A percentile compares a stretch with the other conserved stretches of the same genome.
Conservation (phyloP, 495 filamentous ascomycete genomes). For the Hypomontagnella submonticulosa region DNA sequence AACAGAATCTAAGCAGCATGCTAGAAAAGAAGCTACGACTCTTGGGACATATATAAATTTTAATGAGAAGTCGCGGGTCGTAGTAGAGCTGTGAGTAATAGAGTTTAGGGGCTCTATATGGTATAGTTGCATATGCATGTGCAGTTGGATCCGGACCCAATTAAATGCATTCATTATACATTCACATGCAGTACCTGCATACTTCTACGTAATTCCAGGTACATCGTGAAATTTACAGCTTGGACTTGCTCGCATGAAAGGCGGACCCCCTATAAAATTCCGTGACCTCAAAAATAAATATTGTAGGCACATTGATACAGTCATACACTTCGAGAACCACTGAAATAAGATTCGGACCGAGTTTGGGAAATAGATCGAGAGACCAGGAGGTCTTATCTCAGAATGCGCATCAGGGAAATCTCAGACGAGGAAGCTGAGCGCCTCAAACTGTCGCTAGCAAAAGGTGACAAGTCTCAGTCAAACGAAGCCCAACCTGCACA, state of each 20-base stretch:
- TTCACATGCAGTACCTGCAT: slow-evolving; percentile 14
- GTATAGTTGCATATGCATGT: slow-evolving; percentile 13
- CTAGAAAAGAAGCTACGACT: too few relatives aligned
- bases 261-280: too few relatives aligned
- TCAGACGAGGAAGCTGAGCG: slow-evolving; percentile 49
- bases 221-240: slow-evolving; percentile 7
- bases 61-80: too few relatives aligned
- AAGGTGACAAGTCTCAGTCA: slow-evolving; percentile 10
- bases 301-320: too few relatives aligned
- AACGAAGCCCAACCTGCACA: slow-evolving; percentile 45
- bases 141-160: not conserved
- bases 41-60: too few relatives aligned
- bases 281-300: too few relatives aligned
- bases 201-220: slow-evolving; percentile 33
- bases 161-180: not conserved
- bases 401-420: slow-evolving; percentile 48
- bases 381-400: not conserved
- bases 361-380: not conserved
- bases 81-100: too few relatives aligned
- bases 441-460: slow-evolving; percentile 43
- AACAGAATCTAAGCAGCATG: too few relatives aligned
- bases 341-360: too few relatives aligned
- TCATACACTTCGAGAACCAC: too few relatives aligned
- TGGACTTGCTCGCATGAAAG: not conserved
- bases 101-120: slow-evolving; percentile 1